Evolutionary conservation across 768 basidiomycete species (phyloP).

Genomic region (Leccinum boreale): DNA sequence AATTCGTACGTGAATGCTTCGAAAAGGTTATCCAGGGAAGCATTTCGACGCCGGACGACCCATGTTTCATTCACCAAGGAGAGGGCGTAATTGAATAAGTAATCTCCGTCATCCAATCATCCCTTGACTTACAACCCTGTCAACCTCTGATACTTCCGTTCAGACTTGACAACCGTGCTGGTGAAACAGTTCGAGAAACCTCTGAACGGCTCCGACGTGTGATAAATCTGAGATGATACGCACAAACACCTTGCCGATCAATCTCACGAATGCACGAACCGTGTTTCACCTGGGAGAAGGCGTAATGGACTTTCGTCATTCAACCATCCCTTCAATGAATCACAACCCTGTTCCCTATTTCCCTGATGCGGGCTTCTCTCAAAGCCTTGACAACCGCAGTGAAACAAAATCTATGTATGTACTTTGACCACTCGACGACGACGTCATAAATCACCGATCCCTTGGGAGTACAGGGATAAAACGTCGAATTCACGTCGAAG

Average conservation of each 20-base stretch:
- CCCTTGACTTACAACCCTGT: background rate
- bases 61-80: background rate
- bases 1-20: background rate
- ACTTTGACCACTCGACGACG: background rate
- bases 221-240: background rate
- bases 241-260: background rate
- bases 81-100: background rate
- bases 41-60: background rate
- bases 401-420: background rate
- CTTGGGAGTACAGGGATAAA: background rate
- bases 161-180: background rate
- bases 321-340: background rate
- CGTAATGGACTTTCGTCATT: background rate
- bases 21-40: background rate
- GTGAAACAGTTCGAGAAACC: background rate
- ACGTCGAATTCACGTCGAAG: background rate
- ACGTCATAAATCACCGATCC: background rate
- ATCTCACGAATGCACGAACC: background rate
- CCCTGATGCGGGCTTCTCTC: background rate
- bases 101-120: background rate
- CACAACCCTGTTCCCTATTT: background rate
- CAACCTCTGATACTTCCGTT: background rate
- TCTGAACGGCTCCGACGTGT: background rate
- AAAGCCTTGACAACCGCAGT: constrained; percentile 5
- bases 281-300: background rate